phyloP scores from a whole-genome alignment of 495 filamentous ascomycete species.

The Tricharina praecox region DNA sequence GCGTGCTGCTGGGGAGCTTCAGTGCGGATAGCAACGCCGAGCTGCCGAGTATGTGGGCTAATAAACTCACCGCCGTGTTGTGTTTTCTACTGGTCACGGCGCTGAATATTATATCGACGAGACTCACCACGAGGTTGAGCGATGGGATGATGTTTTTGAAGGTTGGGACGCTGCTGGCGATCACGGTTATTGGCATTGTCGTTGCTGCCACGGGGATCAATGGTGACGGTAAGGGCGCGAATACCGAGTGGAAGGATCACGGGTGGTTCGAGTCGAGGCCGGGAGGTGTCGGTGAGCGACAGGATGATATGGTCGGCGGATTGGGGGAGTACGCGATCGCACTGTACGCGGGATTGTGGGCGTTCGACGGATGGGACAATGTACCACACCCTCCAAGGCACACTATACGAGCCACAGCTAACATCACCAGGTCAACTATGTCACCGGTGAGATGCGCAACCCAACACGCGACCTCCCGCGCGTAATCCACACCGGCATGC shows the following conservation, averaged over 20 bases:
- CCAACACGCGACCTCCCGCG: slow-evolving; percentile 78
- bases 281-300: slow-evolving; percentile 2
- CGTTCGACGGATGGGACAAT: slow-evolving; percentile 98
- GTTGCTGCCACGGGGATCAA: slow-evolving; percentile 77
- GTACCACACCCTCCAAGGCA: slow-evolving; percentile 32
- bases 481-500: slow-evolving; percentile 94
- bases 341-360: slow-evolving; percentile 90
- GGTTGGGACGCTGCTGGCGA: slow-evolving; percentile 71
- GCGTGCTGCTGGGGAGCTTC: slow-evolving; percentile 44
- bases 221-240: slow-evolving; percentile 49
- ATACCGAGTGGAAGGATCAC: slow-evolving; percentile 66
- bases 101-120: slow-evolving; percentile 80
- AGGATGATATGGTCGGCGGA: slow-evolving; percentile 9
- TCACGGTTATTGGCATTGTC: slow-evolving; percentile 76
- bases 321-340: slow-evolving; percentile 39
- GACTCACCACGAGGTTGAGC: slow-evolving; percentile 64
- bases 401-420: slow-evolving; percentile 29
- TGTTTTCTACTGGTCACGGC: slow-evolving; percentile 62
- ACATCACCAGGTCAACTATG: slow-evolving; percentile 67
- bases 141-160: slow-evolving; percentile 95
- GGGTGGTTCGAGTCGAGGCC: slow-evolving; percentile 64
- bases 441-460: slow-evolving; percentile 88
- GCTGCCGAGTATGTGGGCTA: slow-evolving; percentile 55
- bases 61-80: slow-evolving; percentile 68
- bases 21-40: slow-evolving; percentile 60